Percentiles rank a stretch among this genome's conserved stretches.
phyloP scores from a whole-genome alignment of 768 basidiomycete genomes.

The Tulasnella sp. region DNA sequence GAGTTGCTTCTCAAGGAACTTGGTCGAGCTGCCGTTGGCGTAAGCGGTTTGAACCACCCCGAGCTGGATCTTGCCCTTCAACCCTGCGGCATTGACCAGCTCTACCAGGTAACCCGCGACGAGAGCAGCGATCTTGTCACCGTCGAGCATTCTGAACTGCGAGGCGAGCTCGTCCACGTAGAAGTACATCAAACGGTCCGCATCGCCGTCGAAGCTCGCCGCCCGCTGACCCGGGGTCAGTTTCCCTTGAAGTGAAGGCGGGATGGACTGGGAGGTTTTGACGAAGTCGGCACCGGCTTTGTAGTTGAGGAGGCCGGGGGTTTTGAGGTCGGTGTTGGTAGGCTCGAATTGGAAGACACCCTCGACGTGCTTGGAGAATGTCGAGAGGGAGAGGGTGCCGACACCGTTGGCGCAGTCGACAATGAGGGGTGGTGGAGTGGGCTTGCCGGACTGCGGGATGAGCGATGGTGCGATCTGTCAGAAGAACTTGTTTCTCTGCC shows the following conservation, averaged over 20 bases:
- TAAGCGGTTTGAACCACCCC: slow-evolving; percentile 98
- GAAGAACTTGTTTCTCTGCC: background rate
- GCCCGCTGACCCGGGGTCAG: slow-evolving; percentile 66
- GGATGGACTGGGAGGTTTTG: slow-evolving; percentile 82
- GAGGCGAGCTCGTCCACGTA: slow-evolving; percentile 62
- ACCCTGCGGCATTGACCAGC: slow-evolving; percentile 71
- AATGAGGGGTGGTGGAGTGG: slow-evolving; percentile 45
- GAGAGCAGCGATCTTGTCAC: slow-evolving; percentile 94
- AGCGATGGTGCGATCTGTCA: background rate
- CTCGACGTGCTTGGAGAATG: slow-evolving; percentile 48
- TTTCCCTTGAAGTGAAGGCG: slow-evolving; percentile 55
- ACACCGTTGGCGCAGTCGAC: slow-evolving; percentile 99
- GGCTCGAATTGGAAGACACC: slow-evolving; percentile 50
- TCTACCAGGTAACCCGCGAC: slow-evolving; percentile 90
- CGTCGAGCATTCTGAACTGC: slow-evolving; percentile 86
- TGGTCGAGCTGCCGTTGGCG: slow-evolving; percentile 94
- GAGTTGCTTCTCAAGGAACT: slow-evolving; percentile 78
- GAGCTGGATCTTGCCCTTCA: slow-evolving; percentile 66
- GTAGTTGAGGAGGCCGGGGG: slow-evolving; percentile 66
- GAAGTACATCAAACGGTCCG: slow-evolving; percentile 93
- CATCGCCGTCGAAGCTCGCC: slow-evolving; percentile 95
- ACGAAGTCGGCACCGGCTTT: slow-evolving; percentile 93
- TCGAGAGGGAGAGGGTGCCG: slow-evolving; percentile 59
- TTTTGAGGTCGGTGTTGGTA: slow-evolving; percentile 54
- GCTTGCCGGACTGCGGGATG: slow-evolving; percentile 43